phyloP scores from a whole-genome alignment of 257 asterid species.

The Agastache rugosa region DNA sequence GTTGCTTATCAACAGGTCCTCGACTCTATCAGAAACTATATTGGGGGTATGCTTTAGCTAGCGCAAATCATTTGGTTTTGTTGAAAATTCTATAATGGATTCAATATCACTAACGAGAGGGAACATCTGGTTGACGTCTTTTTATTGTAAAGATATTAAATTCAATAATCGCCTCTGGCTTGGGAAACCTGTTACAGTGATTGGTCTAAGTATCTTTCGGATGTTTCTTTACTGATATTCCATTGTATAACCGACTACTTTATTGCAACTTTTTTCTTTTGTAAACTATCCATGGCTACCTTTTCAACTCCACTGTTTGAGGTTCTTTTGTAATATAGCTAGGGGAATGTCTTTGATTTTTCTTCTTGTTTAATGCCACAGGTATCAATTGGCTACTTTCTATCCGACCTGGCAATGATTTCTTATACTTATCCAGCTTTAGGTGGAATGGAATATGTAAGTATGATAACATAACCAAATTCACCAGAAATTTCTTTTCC shows the following conservation, averaged over 20 bases:
- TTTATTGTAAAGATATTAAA: not conserved
- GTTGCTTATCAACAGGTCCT: slow-evolving; percentile 55
- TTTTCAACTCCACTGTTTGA: not conserved
- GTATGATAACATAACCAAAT: slow-evolving; percentile 39
- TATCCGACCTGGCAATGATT: slow-evolving; percentile 81
- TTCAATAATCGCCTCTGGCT: slow-evolving; percentile 1
- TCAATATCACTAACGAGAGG: not conserved
- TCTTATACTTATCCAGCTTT: slow-evolving; percentile 67
- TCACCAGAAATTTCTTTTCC: slow-evolving; percentile 2
- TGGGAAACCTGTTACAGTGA: not conserved
- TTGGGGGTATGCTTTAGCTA: slow-evolving; percentile 66
- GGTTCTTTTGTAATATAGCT: slow-evolving; percentile 4
- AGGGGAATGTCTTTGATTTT: not conserved
- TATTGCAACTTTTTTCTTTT: not conserved
- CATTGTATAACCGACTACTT: not conserved
- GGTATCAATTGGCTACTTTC: slow-evolving; percentile 89
- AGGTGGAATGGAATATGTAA: slow-evolving; percentile 94
- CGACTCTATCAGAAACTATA: slow-evolving; percentile 70
- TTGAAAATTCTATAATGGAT: slow-evolving; percentile 17
- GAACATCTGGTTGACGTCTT: not conserved
- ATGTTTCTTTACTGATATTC: not conserved
- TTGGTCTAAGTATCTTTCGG: not conserved
- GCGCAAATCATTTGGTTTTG: slow-evolving; percentile 6
- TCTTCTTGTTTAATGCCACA: slow-evolving; percentile 45
- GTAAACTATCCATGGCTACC: slow-evolving; percentile 13